Evolutionary conservation across 169 alveolate species (phyloP), one percentile per base, ranked within the genome.

Genomic region (Eimeria tenella): DNA sequence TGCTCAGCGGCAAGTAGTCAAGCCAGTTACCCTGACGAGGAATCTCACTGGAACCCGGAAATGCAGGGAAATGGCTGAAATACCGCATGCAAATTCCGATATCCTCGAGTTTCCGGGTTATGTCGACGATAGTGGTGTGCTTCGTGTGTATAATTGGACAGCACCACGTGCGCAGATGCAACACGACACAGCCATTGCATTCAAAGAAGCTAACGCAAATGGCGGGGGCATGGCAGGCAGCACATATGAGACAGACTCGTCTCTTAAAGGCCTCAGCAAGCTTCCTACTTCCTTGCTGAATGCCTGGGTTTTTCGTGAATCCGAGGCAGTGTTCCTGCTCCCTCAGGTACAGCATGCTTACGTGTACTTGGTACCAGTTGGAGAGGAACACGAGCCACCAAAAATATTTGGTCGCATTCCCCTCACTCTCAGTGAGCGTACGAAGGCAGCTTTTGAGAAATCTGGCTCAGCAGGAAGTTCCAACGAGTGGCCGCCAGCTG

Each of bases 71-170:
- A 88, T 88, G 94, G 50, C 79, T 49, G 88, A 73, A 56, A 55
- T 90, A 4, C 94, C 94, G n/a, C 81, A 79, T 23, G 89, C 90
- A 1, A 90, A 90, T 42, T 65, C 56, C 23, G 94, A 90, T 42
- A 31, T 90, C 31, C 94, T 90, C 23, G 94, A 58, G 82, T 90
- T 90, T 42, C 94, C 94, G n/a, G 94, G 90, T 15, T 75, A 90
- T 31, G 94, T 90, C 21, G 82, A 90, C 81, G 21, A 68, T 31
- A 79, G 84, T 10, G 94, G 94, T 7, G 88, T 88, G 52, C 88
- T 88, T 50, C 94, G 94, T 5, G 50, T 88, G 63, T 88, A 73
- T 77, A 88, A 88, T 53, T 70, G 94, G 94, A 73, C 87, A n/a
- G n/a, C 56, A 17, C 49, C 74, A 6, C 94, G 94, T n/a, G 70